phyloP scores from a whole-genome alignment of 2,329 filamentous ascomycete genomes.

The Aspergillus intermedius region DNA sequence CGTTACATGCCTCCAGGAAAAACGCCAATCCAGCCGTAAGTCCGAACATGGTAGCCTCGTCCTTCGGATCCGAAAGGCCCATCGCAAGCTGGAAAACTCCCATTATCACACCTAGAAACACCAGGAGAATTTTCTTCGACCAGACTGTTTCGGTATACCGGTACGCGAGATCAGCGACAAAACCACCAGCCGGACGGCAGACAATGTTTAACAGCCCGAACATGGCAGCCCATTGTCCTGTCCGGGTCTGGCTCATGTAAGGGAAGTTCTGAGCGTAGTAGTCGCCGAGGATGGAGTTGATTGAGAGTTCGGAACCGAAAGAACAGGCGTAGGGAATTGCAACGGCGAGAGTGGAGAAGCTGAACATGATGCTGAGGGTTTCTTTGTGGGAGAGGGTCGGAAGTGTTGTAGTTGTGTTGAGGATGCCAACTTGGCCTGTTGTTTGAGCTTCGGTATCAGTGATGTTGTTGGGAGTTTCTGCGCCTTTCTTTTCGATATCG shows the following conservation, averaged over 20 bases:
- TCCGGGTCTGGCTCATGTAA: conserved; percentile 47
- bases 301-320: conserved; percentile 55
- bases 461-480: conserved; percentile 17
- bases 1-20: conserved; percentile 79
- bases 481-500: conserved; percentile 30
- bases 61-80: conserved; percentile 56
- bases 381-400: conserved; percentile 61
- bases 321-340: conserved; percentile 54
- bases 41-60: conserved; percentile 63
- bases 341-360: conserved; percentile 50
- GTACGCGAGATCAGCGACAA: conserved; percentile 53
- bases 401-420: conserved; percentile 50
- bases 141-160: conserved; percentile 47
- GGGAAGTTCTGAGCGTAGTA: conserved; percentile 55
- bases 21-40: conserved; percentile 71
- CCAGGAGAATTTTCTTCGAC: conserved; percentile 59
- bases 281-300: conserved; percentile 55
- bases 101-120: conserved; percentile 50
- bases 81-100: conserved; percentile 58
- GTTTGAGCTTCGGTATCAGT: conserved; percentile 37
- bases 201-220: conserved; percentile 49
- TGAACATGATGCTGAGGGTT: conserved; percentile 55
- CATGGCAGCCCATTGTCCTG: conserved; percentile 52
- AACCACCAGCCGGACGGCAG: conserved; percentile 43
- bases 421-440: conserved; percentile 44